Base-by-base conservation (phyloP, 768 basidiomycete genomes). In the Termitomyces heimii region DNA sequence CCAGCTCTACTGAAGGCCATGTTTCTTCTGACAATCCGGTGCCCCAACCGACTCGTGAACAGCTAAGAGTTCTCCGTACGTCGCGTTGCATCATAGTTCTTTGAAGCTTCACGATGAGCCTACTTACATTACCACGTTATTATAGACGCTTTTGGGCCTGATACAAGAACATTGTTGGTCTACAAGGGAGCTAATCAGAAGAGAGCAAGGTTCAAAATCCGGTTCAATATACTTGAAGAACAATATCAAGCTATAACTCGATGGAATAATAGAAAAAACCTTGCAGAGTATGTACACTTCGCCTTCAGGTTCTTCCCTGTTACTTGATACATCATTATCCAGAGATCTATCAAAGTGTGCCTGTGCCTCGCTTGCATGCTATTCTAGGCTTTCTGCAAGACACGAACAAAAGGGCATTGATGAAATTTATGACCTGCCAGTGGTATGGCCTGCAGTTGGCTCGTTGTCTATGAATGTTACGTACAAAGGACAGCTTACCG, bases 321-420 rank as follows among this genome's bases (percentile, higher is more conserved):
- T 42, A 47, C 29, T 35, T 57, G 7, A 43, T n/a, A 32, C 45
- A 7, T 1, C 24, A 22, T 43, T 13, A 14, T 58, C 43, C 42
- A 77, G 78, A 24, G 66, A 74, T 43, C 52, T 77, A 24, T 48
- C 64, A 31, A 55, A 63, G 16, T 74, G 73, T 39, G 63, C 77
- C 24, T 82, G 80, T 53, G 59, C 81, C 26, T 78, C 78, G 3
- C 62, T 83, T 29, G 75, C 68, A 5, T 81, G 78, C 50, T 83
- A 77, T 67, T 67, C 64, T 32, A 68, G 68, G 42, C 58, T 56
- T 47, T 51, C 56, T 26, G 50, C 37, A 59, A 56, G 60, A 58
- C 47, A 52, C 48, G n/a, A 54, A 60, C 43, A 60, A 55, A 53
- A 63, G 52, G 48, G 50, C 48, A 64, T 55, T 34, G 56, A 67